phyloP scores from a whole-genome alignment of 805 yeast species.

The Wickerhamomyces chaumierensis region DNA sequence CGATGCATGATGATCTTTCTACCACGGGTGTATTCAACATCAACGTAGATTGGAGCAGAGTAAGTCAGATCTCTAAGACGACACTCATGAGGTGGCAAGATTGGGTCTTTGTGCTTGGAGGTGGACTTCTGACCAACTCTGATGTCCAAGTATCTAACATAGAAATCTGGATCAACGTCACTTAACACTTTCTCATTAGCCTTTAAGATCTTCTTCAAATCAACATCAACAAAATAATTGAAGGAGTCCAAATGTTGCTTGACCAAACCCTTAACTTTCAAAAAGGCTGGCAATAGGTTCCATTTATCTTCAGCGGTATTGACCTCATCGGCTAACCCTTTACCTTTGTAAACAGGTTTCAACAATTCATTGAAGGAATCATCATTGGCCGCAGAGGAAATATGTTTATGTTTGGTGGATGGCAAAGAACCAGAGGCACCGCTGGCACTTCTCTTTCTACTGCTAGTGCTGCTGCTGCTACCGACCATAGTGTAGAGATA shows the following conservation, averaged over 20 bases:
- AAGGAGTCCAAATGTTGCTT: conserved; percentile 98
- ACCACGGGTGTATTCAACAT: conserved; percentile 95
- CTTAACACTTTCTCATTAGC: conserved; percentile 85
- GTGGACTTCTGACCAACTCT: conserved; percentile 76
- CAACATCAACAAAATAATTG: conserved; percentile 90
- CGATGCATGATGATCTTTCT: conserved; percentile 81
- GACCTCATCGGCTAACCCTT: conserved; percentile 74
- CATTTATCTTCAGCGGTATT: conserved; percentile 92
- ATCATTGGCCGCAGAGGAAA: conserved; percentile 25
- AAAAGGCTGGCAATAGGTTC: conserved; percentile 91
- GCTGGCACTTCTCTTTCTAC: conserved; percentile 14
- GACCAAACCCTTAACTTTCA: conserved; percentile 90
- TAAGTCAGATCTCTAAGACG: conserved; percentile 88
- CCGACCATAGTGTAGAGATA: too few relatives aligned
- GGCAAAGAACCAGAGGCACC: conserved; percentile 1
- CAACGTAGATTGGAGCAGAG: conserved; percentile 91
- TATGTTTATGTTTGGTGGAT: conserved; percentile 6
- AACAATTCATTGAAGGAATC: conserved; percentile 68
- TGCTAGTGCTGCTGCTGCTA: too few relatives aligned
- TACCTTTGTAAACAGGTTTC: conserved; percentile 78
- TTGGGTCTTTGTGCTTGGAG: conserved; percentile 42
- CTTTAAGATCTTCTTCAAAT: conserved; percentile 79
- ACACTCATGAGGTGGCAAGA: conserved; percentile 88
- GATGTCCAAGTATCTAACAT: conserved; percentile 84
- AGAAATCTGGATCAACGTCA: conserved; percentile 96